Percentiles rank a stretch among this genome's conserved stretches.
Evolutionary conservation across 768 basidiomycete genomes (phyloP).

Genomic region (Lentinula boryana): DNA sequence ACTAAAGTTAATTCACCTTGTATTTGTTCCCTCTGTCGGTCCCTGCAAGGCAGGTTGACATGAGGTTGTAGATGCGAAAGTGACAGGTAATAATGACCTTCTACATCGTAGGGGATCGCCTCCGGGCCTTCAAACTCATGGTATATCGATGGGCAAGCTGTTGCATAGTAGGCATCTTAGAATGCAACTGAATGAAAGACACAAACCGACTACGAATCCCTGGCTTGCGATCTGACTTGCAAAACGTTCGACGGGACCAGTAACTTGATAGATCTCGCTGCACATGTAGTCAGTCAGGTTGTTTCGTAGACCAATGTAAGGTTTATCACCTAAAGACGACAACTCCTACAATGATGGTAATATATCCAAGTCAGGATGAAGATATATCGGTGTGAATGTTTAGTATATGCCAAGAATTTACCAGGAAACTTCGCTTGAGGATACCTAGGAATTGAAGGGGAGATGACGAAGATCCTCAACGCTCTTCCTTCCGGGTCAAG

Average conservation of each 20-base stretch:
- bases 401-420: slow-evolving; percentile 15
- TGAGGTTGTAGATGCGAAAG: background rate
- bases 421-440: slow-evolving; percentile 91
- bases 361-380: background rate
- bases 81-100: slow-evolving; percentile 40
- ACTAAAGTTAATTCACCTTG: slow-evolving; percentile 47
- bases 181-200: background rate
- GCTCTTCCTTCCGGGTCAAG: slow-evolving; percentile 46
- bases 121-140: slow-evolving; percentile 93
- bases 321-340: slow-evolving; percentile 67
- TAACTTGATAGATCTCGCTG: slow-evolving; percentile 95
- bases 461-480: slow-evolving; percentile 78
- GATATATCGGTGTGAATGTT: background rate
- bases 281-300: background rate
- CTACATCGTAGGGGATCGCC: slow-evolving; percentile 80
- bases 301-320: background rate
- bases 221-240: slow-evolving; percentile 85
- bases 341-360: slow-evolving; percentile 45
- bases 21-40: slow-evolving; percentile 91
- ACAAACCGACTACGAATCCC: slow-evolving; percentile 75
- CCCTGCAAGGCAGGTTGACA: slow-evolving; percentile 30
- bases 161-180: background rate
- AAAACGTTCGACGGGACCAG: slow-evolving; percentile 94
- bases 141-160: slow-evolving; percentile 80
- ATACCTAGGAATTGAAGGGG: slow-evolving; percentile 74